A percentile compares a stretch with the other conserved stretches of the same genome.
Evolutionary conservation across 192 early-diverging fungal genomes (phyloP).

Genomic region (Mortierella alpina): DNA sequence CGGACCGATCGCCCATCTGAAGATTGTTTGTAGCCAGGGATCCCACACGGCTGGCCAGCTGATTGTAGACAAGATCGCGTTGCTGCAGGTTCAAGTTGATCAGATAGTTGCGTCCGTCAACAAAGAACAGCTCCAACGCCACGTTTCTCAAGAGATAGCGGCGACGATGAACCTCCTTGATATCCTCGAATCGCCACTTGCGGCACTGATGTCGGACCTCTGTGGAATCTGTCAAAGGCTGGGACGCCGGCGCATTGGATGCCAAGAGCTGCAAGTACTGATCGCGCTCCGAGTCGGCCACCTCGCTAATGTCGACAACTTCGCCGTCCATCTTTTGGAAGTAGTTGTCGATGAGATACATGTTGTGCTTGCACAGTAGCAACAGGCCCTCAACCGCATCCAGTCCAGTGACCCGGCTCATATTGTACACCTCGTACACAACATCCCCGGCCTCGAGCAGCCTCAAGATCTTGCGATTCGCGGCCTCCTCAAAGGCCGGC

Average conservation of each 20-base stretch:
- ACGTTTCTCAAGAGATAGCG: constrained; percentile 66
- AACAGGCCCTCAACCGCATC: constrained; percentile 78
- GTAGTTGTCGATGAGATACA: constrained; percentile 81
- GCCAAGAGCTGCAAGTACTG: constrained; percentile 68
- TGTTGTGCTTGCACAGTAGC: constrained; percentile 74
- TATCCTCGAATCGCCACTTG: constrained; percentile 68
- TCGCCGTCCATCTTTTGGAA: constrained; percentile 71
- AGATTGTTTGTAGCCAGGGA: constrained; percentile 61
- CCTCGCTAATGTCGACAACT: constrained; percentile 78
- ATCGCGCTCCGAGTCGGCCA: constrained; percentile 70
- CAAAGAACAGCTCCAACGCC: constrained; percentile 85
- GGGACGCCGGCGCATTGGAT: constrained; percentile 57
- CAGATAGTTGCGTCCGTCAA: constrained; percentile 76
- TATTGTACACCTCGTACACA: constrained; percentile 77
- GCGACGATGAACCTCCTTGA: constrained; percentile 68
- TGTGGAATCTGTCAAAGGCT: constrained; percentile 39
- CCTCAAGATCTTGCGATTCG: constrained; percentile 77
- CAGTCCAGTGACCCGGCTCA: constrained; percentile 72
- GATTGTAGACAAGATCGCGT: constrained; percentile 73
- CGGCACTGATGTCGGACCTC: constrained; percentile 61
- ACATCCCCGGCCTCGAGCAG: constrained; percentile 76
- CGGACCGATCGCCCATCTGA: constrained; percentile 57
- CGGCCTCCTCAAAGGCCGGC: constrained; percentile 70
- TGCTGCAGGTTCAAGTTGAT: constrained; percentile 77
- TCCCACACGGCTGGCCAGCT: constrained; percentile 64